Base-by-base conservation (phyloP, 805 yeast genomes). In the Suhomyces sp. region DNA sequence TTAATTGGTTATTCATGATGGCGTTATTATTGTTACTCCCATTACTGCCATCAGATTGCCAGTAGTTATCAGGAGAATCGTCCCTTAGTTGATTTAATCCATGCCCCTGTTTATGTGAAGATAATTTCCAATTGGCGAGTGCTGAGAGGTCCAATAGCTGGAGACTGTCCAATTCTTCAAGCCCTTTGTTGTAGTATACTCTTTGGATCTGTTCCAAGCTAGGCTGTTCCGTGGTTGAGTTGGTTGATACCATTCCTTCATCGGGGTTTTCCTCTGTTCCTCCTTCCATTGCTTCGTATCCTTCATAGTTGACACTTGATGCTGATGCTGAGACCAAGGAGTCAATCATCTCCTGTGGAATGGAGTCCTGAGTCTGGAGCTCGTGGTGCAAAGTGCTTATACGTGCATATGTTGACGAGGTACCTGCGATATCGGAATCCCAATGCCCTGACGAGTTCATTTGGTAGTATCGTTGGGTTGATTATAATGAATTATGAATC, bases 31-130 rank as follows among this genome's bases (percentile, higher is more conserved):
- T 50, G 27, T 48, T 56, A 34, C 46, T 50, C 5, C 67, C 71
- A 39, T 56, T 62, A 36, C 65, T 63, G 0, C 97, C 98, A 54
- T 93, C 98, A 28, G 95, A 83, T 58, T 93, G 98, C 99, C 99
- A 93, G 56, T 70, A 91, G 1, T 79, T 63, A 19, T 72, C 69
- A 0, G 91, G 84, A 4, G 79, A 70, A 47, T 83, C 88, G 33
- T 85, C 86, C 19, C 93, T 64, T 5, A 91, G 66, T 48, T 81
- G 81, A n/a, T 63, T 63, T 14, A 87, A 70, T 0, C 93, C 93
- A 47, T 68, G 79, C 0, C 88, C 93, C 7, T 72, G 72, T 49
- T 90, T 91, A 50, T 37, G 63, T 0, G 95, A 83, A 1, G 95
- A 84, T 0, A 87, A 79, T 23, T 79, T 72, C 96, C 97, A 93